Percentiles rank a stretch among this genome's conserved stretches.
Conservation (phyloP, 208 protist genomes). For the Trypanosoma cruzi region DNA sequence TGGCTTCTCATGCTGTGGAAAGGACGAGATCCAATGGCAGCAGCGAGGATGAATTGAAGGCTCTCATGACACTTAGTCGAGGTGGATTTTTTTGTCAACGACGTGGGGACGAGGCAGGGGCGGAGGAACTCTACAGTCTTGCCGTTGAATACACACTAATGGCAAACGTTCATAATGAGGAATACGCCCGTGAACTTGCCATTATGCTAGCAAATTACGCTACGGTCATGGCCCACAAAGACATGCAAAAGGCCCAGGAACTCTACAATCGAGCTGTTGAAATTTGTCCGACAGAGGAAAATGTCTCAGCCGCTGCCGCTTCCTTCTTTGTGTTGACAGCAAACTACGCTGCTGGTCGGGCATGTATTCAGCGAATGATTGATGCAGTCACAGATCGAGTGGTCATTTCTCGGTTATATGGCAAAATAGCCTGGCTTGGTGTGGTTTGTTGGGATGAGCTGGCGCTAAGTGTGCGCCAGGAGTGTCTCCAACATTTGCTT, state of each 20-base stretch:
- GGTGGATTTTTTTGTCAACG: constrained; percentile 85
- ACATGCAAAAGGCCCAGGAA: constrained; percentile 32
- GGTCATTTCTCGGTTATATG: constrained; percentile 25
- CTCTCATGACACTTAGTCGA: constrained; percentile 75
- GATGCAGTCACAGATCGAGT: constrained; percentile 9
- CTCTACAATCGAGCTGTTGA: constrained; percentile 63
- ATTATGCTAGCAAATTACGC: constrained; percentile 83
- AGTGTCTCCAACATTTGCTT: constrained; percentile 67
- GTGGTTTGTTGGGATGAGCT: constrained; percentile 46
- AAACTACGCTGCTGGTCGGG: constrained; percentile 56
- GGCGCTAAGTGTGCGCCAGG: constrained; percentile 29
- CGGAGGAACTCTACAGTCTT: constrained; percentile 71
- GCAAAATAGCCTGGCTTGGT: constrained; percentile 43
- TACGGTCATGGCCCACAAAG: constrained; percentile 46
- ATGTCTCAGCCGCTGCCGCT: constrained; percentile 64
- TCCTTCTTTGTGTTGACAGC: constrained; percentile 68
- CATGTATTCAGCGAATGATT: constrained; percentile 51
- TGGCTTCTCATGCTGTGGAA: constrained; percentile 26
- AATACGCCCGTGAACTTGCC: constrained; percentile 56
- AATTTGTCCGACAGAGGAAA: constrained; percentile 44
- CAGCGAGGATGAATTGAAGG: constrained; percentile 39
- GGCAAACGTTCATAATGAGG: constrained; percentile 26
- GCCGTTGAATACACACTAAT: constrained; percentile 49
- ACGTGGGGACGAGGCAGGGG: constrained; percentile 53
- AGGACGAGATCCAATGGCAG: constrained; percentile 6